Evolutionary conservation across 352 stramenopile genomes (phyloP), one percentile per base, ranked within the genome.

Genomic region (Halophytophthora batemanensis): DNA sequence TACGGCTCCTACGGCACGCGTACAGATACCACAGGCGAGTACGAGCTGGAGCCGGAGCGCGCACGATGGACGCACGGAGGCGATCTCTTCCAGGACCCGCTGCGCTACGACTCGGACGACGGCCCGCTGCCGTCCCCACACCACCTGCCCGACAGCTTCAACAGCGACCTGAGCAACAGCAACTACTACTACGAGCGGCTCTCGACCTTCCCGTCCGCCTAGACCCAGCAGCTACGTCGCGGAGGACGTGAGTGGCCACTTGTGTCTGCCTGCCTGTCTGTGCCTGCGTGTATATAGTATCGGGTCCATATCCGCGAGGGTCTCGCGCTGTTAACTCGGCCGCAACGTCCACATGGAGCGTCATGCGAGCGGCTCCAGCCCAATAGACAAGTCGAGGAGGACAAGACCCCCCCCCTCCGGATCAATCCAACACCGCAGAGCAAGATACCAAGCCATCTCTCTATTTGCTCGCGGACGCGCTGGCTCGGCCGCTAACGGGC

Each of bases 61-160:
- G 69, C 76, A 14, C 69, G 81, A 29, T 93, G 82, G 82, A 93
- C 78, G 3, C 80, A 90, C 43, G 82, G 82, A 33, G 82, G 80
- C 21, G 82, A 91, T 34, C 57, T 93, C 25, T 93, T 93, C 53
- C 78, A 90, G 56, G 82, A 93, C 50, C 76, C 78, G 7, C 67
- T 89, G 22, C 80, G 82, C 19, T 93, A 93, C 58, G 82, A 93
- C 59, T 93, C 82, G 49, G 82, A 93, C 49, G 82, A 93, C 58
- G 78, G 72, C 39, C 66, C 65, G 5, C 66, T 68, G 19, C 76
- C 76, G 35, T 86, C 82, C 35, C 81, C 72, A n/a, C 71, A 64
- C 7, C 63, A 82, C 17, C 77, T 87, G 13, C 66, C 64, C 15
- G 65, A 86, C 57, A 86, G 71, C 58, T 84, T 83, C 51, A 82